These are phyloP conservation scores for Angomonas ambiguus DNA, from an alignment of 208 protist species.

Conservation along the genomic window DNA sequence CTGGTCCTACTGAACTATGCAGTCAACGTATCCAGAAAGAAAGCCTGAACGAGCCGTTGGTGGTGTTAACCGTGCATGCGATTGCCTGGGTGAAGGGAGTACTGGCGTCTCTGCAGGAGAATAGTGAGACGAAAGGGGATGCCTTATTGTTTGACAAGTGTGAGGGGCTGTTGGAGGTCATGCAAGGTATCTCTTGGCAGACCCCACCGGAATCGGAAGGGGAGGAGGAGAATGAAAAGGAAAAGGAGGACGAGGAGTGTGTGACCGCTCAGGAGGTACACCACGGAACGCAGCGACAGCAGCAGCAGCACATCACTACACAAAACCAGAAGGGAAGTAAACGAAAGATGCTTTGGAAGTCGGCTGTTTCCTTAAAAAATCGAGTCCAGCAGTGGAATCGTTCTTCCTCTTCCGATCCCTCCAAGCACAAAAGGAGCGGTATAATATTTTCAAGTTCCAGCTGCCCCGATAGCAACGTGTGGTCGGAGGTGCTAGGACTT, in stretches of 20 bases:
- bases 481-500: too few relatives aligned
- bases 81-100: slow-evolving; percentile 44
- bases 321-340: not conserved
- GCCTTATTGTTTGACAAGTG: slow-evolving; percentile 24
- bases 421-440: too few relatives aligned
- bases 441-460: too few relatives aligned
- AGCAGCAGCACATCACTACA: not conserved
- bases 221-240: not conserved
- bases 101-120: not conserved
- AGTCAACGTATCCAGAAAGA: not conserved
- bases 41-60: slow-evolving; percentile 45
- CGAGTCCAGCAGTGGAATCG: too few relatives aligned
- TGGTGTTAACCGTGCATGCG: slow-evolving; percentile 55
- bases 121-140: slow-evolving; percentile 20
- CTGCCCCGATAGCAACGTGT: too few relatives aligned
- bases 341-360: too few relatives aligned
- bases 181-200: slow-evolving; percentile 6
- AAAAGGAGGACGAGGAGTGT: not conserved
- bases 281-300: not conserved
- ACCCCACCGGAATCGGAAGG: not conserved
- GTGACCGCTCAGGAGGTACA: not conserved
- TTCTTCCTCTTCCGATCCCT: too few relatives aligned
- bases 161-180: slow-evolving; percentile 20
- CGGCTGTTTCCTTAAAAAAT: too few relatives aligned
- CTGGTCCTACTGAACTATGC: not conserved